Conservation (phyloP, 176 grass and related monocot genomes). For the Carex myosuroides region DNA sequence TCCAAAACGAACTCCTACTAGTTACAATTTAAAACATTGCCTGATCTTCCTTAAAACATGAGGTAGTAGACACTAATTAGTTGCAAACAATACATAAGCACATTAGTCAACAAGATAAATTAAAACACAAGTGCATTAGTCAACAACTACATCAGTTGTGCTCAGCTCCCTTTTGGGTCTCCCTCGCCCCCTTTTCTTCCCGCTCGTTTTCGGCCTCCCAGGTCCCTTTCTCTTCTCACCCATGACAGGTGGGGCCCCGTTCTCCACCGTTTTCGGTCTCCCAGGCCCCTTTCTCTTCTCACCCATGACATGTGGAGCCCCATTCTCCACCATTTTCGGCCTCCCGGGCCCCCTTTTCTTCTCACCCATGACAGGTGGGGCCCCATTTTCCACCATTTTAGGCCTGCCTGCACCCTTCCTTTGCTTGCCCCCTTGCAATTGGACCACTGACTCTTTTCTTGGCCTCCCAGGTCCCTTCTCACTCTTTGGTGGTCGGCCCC, state of each 20-base stretch:
- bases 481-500: conserved; percentile 28
- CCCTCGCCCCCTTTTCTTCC: neutral
- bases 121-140: neutral
- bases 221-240: neutral
- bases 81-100: neutral
- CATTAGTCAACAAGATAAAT: neutral
- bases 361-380: neutral
- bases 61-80: neutral
- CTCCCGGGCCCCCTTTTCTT: conserved; percentile 4
- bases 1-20: neutral
- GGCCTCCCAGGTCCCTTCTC: conserved; percentile 21
- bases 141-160: neutral
- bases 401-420: conserved; percentile 13
- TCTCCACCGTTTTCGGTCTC: neutral
- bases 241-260: neutral
- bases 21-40: neutral
- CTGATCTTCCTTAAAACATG: conserved; percentile 1
- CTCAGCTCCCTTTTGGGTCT: neutral
- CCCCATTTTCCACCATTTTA: neutral
- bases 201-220: neutral
- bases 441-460: neutral
- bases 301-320: neutral
- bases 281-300: conserved; percentile 15
- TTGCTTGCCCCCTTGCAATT: neutral
- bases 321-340: neutral